These are phyloP conservation scores for Petunia axillaris DNA, from an alignment of 257 asterid species.

Conservation along the genomic window DNA sequence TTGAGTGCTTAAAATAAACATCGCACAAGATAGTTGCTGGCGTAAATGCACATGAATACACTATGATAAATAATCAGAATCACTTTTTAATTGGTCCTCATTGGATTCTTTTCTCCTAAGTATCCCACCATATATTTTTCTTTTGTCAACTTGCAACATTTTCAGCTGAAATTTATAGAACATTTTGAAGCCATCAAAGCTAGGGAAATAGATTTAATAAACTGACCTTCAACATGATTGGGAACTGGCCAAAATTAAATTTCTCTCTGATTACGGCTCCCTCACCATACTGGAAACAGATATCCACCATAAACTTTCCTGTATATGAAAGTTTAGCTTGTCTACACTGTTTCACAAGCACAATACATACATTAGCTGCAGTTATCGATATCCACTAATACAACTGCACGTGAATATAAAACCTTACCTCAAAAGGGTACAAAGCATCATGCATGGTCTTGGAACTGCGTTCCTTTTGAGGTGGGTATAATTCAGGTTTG, in stretches of 20 bases:
- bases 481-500: constrained; percentile 62
- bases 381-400: constrained; percentile 2
- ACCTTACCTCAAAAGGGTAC: constrained; percentile 81
- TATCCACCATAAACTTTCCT: constrained; percentile 69
- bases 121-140: constrained; percentile 15
- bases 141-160: constrained; percentile 18
- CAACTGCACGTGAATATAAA: background rate
- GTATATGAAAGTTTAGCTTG: constrained; percentile 83
- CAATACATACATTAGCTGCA: constrained; percentile 27
- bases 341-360: constrained; percentile 73
- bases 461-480: constrained; percentile 64
- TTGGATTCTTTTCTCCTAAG: background rate
- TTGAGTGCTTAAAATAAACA: background rate
- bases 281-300: constrained; percentile 64
- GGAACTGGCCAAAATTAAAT: constrained; percentile 70
- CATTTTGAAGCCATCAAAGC: too few relatives aligned
- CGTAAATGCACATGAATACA: background rate
- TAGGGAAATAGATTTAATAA: too few relatives aligned
- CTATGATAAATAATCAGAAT: background rate
- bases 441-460: constrained; percentile 50
- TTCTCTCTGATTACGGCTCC: constrained; percentile 63
- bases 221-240: constrained; percentile 88
- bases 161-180: background rate
- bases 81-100: background rate
- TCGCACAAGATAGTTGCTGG: background rate